These are phyloP conservation scores for Rhizodiscina lignyota DNA, from an alignment of 495 filamentous ascomycete species.

Conservation along the genomic window DNA sequence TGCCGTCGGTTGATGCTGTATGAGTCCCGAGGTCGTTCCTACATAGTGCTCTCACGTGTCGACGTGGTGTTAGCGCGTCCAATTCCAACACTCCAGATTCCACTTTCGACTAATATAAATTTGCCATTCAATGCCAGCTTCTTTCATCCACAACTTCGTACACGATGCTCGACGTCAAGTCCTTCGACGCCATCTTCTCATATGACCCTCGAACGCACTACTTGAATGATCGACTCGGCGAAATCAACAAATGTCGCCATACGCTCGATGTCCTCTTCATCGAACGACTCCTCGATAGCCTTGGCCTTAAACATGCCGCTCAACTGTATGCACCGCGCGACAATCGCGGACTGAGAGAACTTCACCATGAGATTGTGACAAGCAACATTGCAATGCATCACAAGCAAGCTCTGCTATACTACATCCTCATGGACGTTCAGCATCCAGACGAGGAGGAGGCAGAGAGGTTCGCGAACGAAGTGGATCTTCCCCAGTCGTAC, in stretches of 20 bases:
- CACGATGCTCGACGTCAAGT: too few relatives aligned
- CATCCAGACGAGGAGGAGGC: background rate
- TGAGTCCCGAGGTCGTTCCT: too few relatives aligned
- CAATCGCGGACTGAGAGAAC: background rate
- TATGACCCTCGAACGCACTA: background rate
- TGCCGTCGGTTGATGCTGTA: too few relatives aligned
- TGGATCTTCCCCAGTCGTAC: background rate
- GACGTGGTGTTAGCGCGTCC: too few relatives aligned
- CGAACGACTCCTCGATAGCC: background rate
- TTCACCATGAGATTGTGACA: background rate
- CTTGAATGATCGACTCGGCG: background rate
- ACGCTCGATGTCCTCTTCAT: background rate
- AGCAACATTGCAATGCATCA: background rate
- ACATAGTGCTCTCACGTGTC: too few relatives aligned
- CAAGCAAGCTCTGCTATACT: background rate
- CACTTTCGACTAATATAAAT: too few relatives aligned
- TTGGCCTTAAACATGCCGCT: background rate
- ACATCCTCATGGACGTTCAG: background rate
- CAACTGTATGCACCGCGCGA: background rate
- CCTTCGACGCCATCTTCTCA: background rate
- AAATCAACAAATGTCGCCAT: background rate
- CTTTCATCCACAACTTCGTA: too few relatives aligned
- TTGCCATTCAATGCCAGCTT: too few relatives aligned
- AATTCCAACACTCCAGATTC: too few relatives aligned
- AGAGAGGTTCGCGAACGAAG: background rate